Evolutionary conservation across 441 rosid species (phyloP), one percentile per base, ranked within the genome.

Genomic region (Erodium trifolium): DNA sequence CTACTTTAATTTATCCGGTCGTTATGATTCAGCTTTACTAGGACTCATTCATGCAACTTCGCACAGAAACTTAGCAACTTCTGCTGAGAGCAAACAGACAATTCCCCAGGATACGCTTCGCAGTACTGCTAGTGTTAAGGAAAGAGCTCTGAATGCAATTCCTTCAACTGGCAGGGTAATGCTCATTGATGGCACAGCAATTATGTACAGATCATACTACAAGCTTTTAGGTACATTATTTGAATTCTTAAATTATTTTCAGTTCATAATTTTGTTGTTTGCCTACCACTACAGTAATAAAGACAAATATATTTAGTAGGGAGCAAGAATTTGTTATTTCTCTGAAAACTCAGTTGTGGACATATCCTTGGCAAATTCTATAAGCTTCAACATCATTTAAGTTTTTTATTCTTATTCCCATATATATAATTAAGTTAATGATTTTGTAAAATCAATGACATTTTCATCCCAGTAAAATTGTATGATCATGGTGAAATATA

Each of bases 181-280:
- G 99, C 97, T 95, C 67, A 82, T 95, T 75, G 99, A 95, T 80
- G 98, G 98, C 63, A 90, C 97, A 37, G 85, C 99, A 34, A 74
- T 95, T 79, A 90, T 95, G 18, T 95, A 92, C 78, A 83, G 99
- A 84, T 91, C 97, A 68, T 92, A 95, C 84, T 92, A 81, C 86
- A 95, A 95, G 89, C 94, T 92, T 75, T 76, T 92, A 79, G 98
- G 99, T 95, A 84, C 70, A 71, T 37, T 43, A 9, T 64, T 12
- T 14, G 9, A 60, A 60, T 60, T 19, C 19, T 60, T 60, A 23
- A 60, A n/a, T 67, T 5, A 43, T 10, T 45, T 9, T 67, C 34
- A 60, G 3, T 12, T 63, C 16, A 11, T 60, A 27, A 41, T 67
- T 67, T 67, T 69, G 66, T 4, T 14, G 53, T 62, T 72, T 63